These are phyloP conservation scores for Viola odorata DNA, from an alignment of 345 rosid species.

Conservation along the genomic window DNA sequence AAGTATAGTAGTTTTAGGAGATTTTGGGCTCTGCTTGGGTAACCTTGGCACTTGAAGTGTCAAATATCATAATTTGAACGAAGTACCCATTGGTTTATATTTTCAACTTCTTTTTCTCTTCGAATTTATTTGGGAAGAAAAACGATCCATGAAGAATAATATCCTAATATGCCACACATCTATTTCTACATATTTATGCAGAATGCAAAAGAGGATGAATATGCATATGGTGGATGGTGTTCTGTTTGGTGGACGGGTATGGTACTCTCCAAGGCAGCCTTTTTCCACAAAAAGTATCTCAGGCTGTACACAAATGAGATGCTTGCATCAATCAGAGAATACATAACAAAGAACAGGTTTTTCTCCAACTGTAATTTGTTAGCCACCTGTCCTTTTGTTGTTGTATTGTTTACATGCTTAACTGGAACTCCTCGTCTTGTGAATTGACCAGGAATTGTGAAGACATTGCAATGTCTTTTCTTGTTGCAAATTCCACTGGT, in stretches of 20 bases:
- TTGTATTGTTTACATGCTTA: constrained; percentile 7
- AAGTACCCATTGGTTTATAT: no score
- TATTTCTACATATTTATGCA: constrained; percentile 29
- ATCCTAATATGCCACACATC: no score
- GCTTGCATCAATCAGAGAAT: constrained; percentile 78
- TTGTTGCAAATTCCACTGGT: constrained; percentile 81
- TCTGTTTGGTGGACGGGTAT: constrained; percentile 99
- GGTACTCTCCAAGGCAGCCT: constrained; percentile 96
- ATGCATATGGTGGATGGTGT: constrained; percentile 92
- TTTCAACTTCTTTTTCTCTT: no score
- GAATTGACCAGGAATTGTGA: constrained; percentile 75
- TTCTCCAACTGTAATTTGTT: constrained; percentile 4
- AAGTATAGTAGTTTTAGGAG: neutral
- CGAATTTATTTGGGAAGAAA: no score
- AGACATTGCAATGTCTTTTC: constrained; percentile 99
- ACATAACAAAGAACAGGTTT: constrained; percentile 66
- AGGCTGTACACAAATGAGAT: constrained; percentile 69
- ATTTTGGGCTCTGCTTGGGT: neutral
- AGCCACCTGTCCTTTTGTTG: neutral
- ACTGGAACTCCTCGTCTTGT: constrained; percentile 20
- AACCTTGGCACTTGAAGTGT: neutral
- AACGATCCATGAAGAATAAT: no score
- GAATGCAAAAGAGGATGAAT: constrained; percentile 44
- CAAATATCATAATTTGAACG: neutral
- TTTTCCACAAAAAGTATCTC: constrained; percentile 93